A percentile compares a stretch with the other conserved stretches of the same genome.
phyloP scores from a whole-genome alignment of 768 basidiomycete genomes.

The Ephemerocybe angulata region DNA sequence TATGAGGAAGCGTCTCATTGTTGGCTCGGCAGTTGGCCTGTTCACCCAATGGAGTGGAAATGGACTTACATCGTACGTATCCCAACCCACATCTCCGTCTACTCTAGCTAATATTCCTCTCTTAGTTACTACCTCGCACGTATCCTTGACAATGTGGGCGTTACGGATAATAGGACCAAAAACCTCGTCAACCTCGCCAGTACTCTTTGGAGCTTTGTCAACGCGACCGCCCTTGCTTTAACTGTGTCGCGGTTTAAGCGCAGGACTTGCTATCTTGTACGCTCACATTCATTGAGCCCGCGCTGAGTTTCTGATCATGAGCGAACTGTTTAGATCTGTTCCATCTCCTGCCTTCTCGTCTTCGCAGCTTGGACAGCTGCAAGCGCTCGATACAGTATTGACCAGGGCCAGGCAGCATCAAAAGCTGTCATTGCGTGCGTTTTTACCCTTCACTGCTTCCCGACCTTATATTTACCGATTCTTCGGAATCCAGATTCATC shows the following conservation, averaged over 20 bases:
- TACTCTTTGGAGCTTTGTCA: conserved; percentile 54
- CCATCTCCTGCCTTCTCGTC: conserved; percentile 40
- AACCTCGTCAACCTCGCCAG: conserved; percentile 55
- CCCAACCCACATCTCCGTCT: not conserved
- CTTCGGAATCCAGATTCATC: conserved; percentile 43
- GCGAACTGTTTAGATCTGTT: conserved; percentile 40
- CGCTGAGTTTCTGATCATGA: no score
- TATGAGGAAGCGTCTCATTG: conserved; percentile 49
- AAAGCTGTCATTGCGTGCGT: conserved; percentile 46
- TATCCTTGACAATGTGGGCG: conserved; percentile 51
- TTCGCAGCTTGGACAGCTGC: conserved; percentile 56
- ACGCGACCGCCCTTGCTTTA: conserved; percentile 48
- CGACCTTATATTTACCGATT: not conserved
- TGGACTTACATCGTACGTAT: conserved; percentile 48
- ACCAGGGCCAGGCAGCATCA: conserved; percentile 41
- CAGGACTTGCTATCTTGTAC: conserved; percentile 46
- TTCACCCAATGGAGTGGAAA: conserved; percentile 66
- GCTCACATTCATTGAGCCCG: conserved; percentile 13
- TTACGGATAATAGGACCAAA: conserved; percentile 46
- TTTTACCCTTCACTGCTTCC: not conserved
- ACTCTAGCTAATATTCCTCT: not conserved
- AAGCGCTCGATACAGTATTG: conserved; percentile 43
- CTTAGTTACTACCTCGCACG: conserved; percentile 52
- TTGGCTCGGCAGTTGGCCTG: conserved; percentile 49
- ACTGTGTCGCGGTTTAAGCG: conserved; percentile 46